Percentiles rank a stretch among this genome's conserved stretches.
phyloP scores from a whole-genome alignment of 202 grass and related monocot genomes.

The Miscanthus sacchariflorus region DNA sequence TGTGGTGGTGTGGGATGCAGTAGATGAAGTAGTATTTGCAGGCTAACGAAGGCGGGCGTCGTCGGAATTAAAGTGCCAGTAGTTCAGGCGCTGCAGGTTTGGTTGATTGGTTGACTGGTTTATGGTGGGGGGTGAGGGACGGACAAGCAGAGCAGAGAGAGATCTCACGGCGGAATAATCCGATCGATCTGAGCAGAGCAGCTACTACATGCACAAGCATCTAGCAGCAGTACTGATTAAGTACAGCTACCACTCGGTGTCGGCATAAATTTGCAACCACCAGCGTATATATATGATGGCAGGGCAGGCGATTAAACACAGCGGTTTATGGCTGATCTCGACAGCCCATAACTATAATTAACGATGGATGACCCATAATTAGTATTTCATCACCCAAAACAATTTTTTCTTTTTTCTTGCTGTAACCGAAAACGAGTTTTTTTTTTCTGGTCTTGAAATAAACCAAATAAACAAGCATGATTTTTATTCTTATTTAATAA shows the following conservation, averaged over 20 bases:
- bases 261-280: conserved; percentile 64
- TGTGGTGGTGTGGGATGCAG: neutral
- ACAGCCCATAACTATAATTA: neutral
- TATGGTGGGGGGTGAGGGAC: neutral
- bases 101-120: conserved; percentile 33
- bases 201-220: neutral
- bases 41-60: conserved; percentile 24
- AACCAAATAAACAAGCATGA: neutral
- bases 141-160: neutral
- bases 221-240: conserved; percentile 25
- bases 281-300: neutral
- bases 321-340: conserved; percentile 40
- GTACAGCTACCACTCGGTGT: conserved; percentile 57
- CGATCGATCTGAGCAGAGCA: conserved; percentile 22
- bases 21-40: conserved; percentile 3
- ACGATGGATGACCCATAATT: neutral
- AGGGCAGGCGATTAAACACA: conserved; percentile 13
- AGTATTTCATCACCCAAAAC: neutral
- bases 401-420: neutral
- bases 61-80: conserved; percentile 11
- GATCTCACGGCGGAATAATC: neutral
- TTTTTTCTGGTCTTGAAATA: no score
- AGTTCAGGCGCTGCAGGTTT: conserved; percentile 18
- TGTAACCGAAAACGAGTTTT: no score
- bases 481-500: neutral